A percentile compares a stretch with the other conserved stretches of the same genome.
These are phyloP conservation scores for Cystobasidiaceae sp. DNA, from an alignment of 1,284 basidiomycete species.

Conservation along the genomic window DNA sequence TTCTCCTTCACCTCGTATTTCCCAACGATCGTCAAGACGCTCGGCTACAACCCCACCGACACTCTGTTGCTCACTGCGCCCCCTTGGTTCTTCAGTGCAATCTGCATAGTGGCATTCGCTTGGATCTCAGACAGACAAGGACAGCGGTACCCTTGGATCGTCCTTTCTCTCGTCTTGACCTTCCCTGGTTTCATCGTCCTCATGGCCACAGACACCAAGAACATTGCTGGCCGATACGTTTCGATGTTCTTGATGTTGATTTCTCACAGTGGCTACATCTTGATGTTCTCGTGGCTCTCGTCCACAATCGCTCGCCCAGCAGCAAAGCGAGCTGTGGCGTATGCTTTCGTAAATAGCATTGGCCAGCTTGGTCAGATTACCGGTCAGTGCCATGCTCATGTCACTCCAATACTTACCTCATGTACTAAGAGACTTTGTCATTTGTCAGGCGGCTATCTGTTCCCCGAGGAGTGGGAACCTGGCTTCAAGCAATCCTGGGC, in stretches of 20 bases:
- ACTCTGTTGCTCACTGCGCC: constrained; percentile 4
- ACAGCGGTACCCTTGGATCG: constrained; percentile 5
- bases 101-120: neutral
- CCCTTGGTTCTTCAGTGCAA: constrained; percentile 4
- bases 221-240: neutral
- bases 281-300: constrained; percentile 6
- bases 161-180: neutral
- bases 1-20: constrained; percentile 14
- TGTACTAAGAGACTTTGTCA: too few relatives aligned
- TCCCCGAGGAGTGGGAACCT: constrained; percentile 1
- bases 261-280: constrained; percentile 1
- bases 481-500: constrained; percentile 1
- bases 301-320: constrained; percentile 1
- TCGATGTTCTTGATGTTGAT: constrained; percentile 6
- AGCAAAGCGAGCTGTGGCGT: constrained; percentile 2
- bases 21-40: constrained; percentile 12
- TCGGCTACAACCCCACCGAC: constrained; percentile 1
- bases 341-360: neutral
- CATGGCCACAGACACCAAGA: neutral
- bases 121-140: neutral
- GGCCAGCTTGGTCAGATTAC: constrained; percentile 10
- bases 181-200: constrained; percentile 13
- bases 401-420: too few relatives aligned
- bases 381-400: too few relatives aligned
- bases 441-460: too few relatives aligned